phyloP scores from a whole-genome alignment of 768 basidiomycete species.

The Termitomyces sp. region DNA sequence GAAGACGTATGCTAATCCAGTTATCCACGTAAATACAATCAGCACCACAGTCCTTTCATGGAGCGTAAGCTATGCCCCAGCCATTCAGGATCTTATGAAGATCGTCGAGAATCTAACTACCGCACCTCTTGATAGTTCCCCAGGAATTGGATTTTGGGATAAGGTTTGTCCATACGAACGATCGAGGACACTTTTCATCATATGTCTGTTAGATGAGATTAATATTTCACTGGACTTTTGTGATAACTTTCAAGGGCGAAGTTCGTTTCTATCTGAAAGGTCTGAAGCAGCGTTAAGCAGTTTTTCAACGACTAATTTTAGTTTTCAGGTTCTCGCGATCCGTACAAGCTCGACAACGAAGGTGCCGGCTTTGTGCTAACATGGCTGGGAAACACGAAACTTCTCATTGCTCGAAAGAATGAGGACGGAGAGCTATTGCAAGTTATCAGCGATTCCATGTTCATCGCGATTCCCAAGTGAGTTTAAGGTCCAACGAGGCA shows the following conservation, averaged over 20 bases:
- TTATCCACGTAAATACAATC: conserved; percentile 59
- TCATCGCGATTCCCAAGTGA: conserved; percentile 83
- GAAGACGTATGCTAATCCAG: conserved; percentile 83
- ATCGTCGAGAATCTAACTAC: conserved; percentile 78
- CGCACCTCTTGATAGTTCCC: conserved; percentile 75
- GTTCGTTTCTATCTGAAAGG: conserved; percentile 87
- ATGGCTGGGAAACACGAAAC: conserved; percentile 71
- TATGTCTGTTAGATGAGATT: conserved; percentile 51
- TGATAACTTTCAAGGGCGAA: conserved; percentile 61
- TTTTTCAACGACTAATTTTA: background rate
- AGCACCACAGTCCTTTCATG: conserved; percentile 75
- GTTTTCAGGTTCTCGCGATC: conserved; percentile 70
- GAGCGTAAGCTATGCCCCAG: conserved; percentile 84
- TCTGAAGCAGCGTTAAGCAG: conserved; percentile 19
- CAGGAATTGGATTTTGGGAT: conserved; percentile 91
- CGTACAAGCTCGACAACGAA: conserved; percentile 58
- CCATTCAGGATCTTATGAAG: conserved; percentile 81
- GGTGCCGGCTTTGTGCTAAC: conserved; percentile 87
- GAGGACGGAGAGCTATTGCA: conserved; percentile 75
- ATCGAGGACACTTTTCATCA: background rate
- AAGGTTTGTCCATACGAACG: conserved; percentile 45
- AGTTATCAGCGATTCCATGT: conserved; percentile 72
- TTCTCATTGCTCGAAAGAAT: conserved; percentile 68
- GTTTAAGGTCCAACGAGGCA: conserved; percentile 18
- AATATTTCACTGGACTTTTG: conserved; percentile 78